phyloP scores from a whole-genome alignment of 495 filamentous ascomycete species.

The Endocarpon pusillum region DNA sequence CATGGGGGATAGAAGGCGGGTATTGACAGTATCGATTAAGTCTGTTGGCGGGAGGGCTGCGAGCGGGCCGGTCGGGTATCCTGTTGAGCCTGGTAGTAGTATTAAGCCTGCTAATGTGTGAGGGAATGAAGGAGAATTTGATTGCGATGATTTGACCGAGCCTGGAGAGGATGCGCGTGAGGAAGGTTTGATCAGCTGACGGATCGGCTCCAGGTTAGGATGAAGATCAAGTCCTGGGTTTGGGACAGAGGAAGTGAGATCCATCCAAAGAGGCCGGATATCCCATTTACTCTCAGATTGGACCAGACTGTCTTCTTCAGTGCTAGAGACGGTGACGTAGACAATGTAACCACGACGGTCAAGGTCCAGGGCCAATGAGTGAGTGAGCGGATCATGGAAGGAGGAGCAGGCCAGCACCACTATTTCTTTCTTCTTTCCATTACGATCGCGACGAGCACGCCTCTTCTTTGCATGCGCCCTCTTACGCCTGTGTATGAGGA shows the following conservation, averaged over 20 bases:
- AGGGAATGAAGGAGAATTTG: conserved; percentile 35
- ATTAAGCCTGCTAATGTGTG: conserved; percentile 48
- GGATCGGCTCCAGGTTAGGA: not conserved
- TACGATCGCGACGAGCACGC: conserved; percentile 56
- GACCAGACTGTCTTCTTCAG: conserved; percentile 68
- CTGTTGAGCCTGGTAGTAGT: conserved; percentile 43
- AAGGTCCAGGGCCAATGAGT: conserved; percentile 64
- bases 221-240: conserved; percentile 1
- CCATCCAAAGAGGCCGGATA: conserved; percentile 65
- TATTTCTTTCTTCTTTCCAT: conserved; percentile 79
- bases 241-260: conserved; percentile 42
- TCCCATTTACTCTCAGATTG: conserved; percentile 58
- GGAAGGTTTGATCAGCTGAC: conserved; percentile 38
- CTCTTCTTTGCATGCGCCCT: conserved; percentile 45
- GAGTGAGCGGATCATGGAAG: conserved; percentile 53
- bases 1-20: conserved; percentile 80
- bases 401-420: conserved; percentile 32
- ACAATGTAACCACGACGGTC: conserved; percentile 89
- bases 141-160: conserved; percentile 56
- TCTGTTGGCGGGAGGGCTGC: conserved; percentile 64
- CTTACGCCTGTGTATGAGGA: conserved; percentile 44
- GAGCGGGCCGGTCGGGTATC: conserved; percentile 57
- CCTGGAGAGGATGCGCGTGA: conserved; percentile 35
- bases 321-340: conserved; percentile 62
- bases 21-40: conserved; percentile 82